A percentile compares a stretch with the other conserved stretches of the same genome.
Conservation (phyloP, 2,329 filamentous ascomycete genomes). For the Corynespora cassiicola region DNA sequence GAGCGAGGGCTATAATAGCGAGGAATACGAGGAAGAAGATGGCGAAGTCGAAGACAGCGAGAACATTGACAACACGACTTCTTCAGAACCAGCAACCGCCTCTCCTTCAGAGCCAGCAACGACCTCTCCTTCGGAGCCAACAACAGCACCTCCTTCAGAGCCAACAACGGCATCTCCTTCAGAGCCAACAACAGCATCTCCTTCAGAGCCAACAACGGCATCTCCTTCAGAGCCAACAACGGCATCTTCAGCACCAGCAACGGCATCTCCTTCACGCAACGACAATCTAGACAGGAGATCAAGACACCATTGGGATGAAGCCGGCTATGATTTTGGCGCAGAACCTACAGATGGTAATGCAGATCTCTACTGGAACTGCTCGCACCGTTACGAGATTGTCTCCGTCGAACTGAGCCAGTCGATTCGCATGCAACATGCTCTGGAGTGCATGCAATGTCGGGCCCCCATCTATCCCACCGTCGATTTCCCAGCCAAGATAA, state of each 20-base stretch:
- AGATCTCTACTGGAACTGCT: constrained; percentile 32
- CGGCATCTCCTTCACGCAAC: constrained; percentile 7
- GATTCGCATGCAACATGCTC: constrained; percentile 6
- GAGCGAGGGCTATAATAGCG: constrained; percentile 29
- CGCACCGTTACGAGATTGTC: constrained; percentile 26
- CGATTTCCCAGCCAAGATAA: constrained; percentile 8
- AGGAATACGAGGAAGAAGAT: constrained; percentile 28
- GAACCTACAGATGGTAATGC: constrained; percentile 39
- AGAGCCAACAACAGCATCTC: constrained; percentile 10
- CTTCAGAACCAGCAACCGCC: constrained; percentile 9
- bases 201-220: constrained; percentile 19
- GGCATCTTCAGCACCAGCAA: background rate
- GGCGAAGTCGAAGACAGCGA: constrained; percentile 28
- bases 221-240: constrained; percentile 1
- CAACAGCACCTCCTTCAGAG: background rate
- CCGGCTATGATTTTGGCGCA: constrained; percentile 41
- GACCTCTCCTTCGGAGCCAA: background rate
- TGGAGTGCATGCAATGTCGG: constrained; percentile 43
- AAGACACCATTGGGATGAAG: constrained; percentile 34
- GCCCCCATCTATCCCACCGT: constrained; percentile 28
- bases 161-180: constrained; percentile 21
- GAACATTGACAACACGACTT: too few relatives aligned
- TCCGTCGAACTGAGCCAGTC: constrained; percentile 20
- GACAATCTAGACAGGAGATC: constrained; percentile 44
- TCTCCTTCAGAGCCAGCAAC: background rate